phyloP scores from a whole-genome alignment of 1,284 basidiomycete species.

The Malassezia brasiliensis region DNA sequence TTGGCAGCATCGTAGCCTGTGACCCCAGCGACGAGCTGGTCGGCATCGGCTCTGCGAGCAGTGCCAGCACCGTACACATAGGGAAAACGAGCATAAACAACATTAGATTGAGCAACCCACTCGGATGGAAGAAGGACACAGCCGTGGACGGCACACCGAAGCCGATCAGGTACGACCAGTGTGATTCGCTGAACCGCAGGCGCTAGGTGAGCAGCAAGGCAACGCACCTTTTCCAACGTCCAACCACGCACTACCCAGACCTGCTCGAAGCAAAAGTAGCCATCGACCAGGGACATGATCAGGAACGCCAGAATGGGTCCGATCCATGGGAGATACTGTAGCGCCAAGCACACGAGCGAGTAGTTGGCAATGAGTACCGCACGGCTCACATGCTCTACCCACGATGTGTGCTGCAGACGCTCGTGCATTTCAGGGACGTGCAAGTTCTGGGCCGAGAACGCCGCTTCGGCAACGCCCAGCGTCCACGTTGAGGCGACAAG shows the following conservation, averaged over 20 bases:
- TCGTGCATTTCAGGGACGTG: neutral
- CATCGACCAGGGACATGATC: conserved; percentile 42
- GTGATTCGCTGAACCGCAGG: conserved; percentile 43
- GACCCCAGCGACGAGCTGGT: conserved; percentile 23
- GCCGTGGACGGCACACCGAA: conserved; percentile 44
- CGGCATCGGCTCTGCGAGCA: conserved; percentile 40
- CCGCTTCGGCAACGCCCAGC: conserved; percentile 38
- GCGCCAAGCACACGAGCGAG: conserved; percentile 25
- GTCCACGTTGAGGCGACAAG: conserved; percentile 43
- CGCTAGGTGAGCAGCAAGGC: conserved; percentile 23
- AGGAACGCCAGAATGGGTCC: conserved; percentile 33
- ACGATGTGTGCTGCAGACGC: conserved; percentile 16
- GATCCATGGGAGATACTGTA: conserved; percentile 32
- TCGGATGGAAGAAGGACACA: conserved; percentile 45
- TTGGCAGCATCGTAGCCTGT: conserved; percentile 17
- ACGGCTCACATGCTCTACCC: conserved; percentile 31
- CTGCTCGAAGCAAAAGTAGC: conserved; percentile 47
- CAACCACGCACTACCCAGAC: conserved; percentile 41
- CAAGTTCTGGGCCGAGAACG: conserved; percentile 25
- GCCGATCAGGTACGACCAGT: conserved; percentile 45
- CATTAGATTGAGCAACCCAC: conserved; percentile 42
- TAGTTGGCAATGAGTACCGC: conserved; percentile 39
- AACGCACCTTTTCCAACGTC: conserved; percentile 20
- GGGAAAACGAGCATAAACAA: conserved; percentile 47
- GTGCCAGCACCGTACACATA: conserved; percentile 41